A percentile compares a stretch with the other conserved stretches of the same genome.
These are phyloP conservation scores for Aegilops tauschii DNA, from an alignment of 176 grass and related monocot genomes.

Conservation along the genomic window DNA sequence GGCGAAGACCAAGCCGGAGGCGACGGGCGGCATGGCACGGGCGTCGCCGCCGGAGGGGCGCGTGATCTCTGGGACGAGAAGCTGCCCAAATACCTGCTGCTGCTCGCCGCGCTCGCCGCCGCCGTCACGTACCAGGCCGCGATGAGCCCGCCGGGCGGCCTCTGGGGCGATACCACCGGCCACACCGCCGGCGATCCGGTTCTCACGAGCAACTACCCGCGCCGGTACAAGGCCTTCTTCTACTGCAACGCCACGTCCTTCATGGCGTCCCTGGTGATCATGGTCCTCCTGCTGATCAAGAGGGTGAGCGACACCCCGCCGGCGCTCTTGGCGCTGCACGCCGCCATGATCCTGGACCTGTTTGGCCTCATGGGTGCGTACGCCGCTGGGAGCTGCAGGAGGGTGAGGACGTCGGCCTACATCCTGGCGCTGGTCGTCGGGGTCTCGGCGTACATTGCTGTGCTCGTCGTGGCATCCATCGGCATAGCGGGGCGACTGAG, in stretches of 20 bases:
- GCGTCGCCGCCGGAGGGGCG: neutral
- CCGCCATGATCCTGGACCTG: slow-evolving; percentile 52
- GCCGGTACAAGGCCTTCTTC: slow-evolving; percentile 50
- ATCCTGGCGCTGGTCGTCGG: slow-evolving; percentile 43
- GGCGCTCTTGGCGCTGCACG: slow-evolving; percentile 39
- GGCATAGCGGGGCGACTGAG: slow-evolving; percentile 17
- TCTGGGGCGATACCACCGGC: neutral
- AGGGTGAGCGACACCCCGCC: neutral
- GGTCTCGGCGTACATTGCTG: slow-evolving; percentile 40
- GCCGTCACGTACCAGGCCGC: slow-evolving; percentile 44
- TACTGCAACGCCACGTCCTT: slow-evolving; percentile 60
- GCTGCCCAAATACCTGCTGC: slow-evolving; percentile 40
- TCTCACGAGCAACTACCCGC: slow-evolving; percentile 25
- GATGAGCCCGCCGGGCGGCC: slow-evolving; percentile 45
- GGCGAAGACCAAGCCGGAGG: neutral
- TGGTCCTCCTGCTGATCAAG: slow-evolving; percentile 47
- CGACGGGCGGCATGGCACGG: neutral
- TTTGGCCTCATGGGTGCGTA: slow-evolving; percentile 62
- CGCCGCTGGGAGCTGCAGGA: slow-evolving; percentile 50
- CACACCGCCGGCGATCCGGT: slow-evolving; percentile 31
- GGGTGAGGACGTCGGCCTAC: slow-evolving; percentile 30
- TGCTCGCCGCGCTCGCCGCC: slow-evolving; percentile 42
- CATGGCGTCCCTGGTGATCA: slow-evolving; percentile 51
- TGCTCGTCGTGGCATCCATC: slow-evolving; percentile 21
- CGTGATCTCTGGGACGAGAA: slow-evolving; percentile 32